Conservation (phyloP, 352 stramenopile genomes). For the Peronospora tabacina region DNA sequence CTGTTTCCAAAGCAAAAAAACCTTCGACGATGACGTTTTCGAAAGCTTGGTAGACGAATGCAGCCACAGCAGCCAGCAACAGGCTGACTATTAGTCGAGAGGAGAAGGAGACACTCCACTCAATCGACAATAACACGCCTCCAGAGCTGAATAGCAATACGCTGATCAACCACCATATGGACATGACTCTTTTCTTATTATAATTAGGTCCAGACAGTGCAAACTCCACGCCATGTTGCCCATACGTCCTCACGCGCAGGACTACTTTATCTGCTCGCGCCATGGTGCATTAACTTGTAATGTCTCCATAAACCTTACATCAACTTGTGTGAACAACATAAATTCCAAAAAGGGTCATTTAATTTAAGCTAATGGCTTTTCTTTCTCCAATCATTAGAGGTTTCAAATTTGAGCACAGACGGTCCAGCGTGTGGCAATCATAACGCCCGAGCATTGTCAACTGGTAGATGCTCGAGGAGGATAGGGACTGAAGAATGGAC, state of each 20-base stretch:
- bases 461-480: too few relatives aligned
- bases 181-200: slow-evolving; percentile 8
- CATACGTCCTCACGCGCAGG: slow-evolving; percentile 42
- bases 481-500: too few relatives aligned
- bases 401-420: not conserved
- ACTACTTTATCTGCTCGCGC: slow-evolving; percentile 29
- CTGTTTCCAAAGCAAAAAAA: not conserved
- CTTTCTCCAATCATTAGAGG: not conserved
- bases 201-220: slow-evolving; percentile 22
- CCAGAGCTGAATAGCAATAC: slow-evolving; percentile 12
- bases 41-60: slow-evolving; percentile 14
- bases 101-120: slow-evolving; percentile 18
- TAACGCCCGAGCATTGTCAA: too few relatives aligned
- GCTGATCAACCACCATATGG: slow-evolving; percentile 14
- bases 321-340: too few relatives aligned
- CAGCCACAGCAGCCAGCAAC: slow-evolving; percentile 13
- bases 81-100: slow-evolving; percentile 11
- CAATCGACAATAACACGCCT: slow-evolving; percentile 16
- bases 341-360: too few relatives aligned
- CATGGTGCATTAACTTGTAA: slow-evolving; percentile 10
- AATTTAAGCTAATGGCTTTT: too few relatives aligned
- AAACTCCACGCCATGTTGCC: slow-evolving; percentile 50
- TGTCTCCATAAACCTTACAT: not conserved
- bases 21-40: slow-evolving; percentile 28
- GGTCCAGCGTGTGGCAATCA: too few relatives aligned